phyloP scores from a whole-genome alignment of 768 basidiomycete species.

The Suillus alpinus region DNA sequence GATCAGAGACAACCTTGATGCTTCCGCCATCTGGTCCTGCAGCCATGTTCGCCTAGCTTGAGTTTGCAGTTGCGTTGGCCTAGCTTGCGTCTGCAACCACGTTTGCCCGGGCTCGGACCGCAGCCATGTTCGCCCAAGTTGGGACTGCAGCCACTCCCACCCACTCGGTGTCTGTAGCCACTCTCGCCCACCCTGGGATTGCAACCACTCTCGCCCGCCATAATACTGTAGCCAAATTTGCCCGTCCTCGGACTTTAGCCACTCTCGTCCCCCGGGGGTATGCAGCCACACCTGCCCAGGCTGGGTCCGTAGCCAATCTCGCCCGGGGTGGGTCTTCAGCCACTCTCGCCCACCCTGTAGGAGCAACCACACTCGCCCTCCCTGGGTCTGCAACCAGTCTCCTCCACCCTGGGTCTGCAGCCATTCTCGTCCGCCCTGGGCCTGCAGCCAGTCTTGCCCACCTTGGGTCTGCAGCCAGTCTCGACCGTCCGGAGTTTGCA shows the following conservation, averaged over 20 bases:
- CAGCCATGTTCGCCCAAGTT: no score
- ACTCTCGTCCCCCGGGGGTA: not conserved
- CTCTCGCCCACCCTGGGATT: not conserved
- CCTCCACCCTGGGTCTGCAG: not conserved
- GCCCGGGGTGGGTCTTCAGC: not conserved
- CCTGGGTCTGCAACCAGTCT: not conserved
- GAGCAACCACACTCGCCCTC: not conserved
- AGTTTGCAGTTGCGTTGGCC: not conserved
- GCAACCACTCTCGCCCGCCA: not conserved
- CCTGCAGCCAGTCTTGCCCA: not conserved
- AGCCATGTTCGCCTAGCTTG: not conserved
- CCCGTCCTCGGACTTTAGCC: not conserved
- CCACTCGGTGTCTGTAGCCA: not conserved
- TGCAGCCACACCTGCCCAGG: not conserved
- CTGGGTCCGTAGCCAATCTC: not conserved
- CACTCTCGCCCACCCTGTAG: not conserved
- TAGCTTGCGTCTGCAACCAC: not conserved
- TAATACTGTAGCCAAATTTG: not conserved
- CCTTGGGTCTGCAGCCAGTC: not conserved
- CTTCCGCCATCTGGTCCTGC: not conserved
- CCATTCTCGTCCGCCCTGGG: not conserved
- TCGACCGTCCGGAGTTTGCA: not conserved
- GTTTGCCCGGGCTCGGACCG: not conserved
- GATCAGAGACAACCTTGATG: not conserved
- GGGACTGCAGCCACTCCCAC: not conserved